phyloP scores from a whole-genome alignment of 768 basidiomycete genomes.

The Strobilomyces confusus region DNA sequence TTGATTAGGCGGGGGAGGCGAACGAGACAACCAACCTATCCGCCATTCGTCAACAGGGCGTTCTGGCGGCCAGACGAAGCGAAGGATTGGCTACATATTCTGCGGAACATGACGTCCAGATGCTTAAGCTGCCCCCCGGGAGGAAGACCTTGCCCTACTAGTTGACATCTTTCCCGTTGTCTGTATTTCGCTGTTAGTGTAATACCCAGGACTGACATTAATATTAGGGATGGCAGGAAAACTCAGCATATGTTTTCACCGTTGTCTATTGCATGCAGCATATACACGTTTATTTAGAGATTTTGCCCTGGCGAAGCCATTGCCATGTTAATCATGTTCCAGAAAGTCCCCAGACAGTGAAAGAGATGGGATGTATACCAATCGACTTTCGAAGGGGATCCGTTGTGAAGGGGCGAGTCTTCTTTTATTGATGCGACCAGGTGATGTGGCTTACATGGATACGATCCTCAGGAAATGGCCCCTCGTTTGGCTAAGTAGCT shows the following conservation, averaged over 20 bases:
- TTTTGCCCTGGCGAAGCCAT: neutral
- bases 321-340: slow-evolving; percentile 46
- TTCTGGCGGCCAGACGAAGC: too few species aligned
- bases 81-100: too few species aligned
- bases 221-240: neutral
- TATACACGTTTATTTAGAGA: neutral
- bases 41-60: too few species aligned
- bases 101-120: too few species aligned
- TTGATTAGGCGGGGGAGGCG: too few species aligned
- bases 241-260: neutral
- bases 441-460: too few species aligned
- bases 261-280: neutral
- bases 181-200: neutral
- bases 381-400: slow-evolving; percentile 34
- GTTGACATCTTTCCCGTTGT: too few species aligned
- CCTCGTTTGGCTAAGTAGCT: too few species aligned
- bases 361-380: slow-evolving; percentile 47
- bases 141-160: too few species aligned
- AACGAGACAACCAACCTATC: too few species aligned
- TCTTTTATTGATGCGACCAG: too few species aligned
- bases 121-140: too few species aligned
- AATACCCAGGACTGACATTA: neutral
- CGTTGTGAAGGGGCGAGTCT: neutral
- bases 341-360: slow-evolving; percentile 39
- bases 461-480: neutral